Base-by-base conservation (phyloP, 768 basidiomycete genomes). In the Termitomyces sp. region DNA sequence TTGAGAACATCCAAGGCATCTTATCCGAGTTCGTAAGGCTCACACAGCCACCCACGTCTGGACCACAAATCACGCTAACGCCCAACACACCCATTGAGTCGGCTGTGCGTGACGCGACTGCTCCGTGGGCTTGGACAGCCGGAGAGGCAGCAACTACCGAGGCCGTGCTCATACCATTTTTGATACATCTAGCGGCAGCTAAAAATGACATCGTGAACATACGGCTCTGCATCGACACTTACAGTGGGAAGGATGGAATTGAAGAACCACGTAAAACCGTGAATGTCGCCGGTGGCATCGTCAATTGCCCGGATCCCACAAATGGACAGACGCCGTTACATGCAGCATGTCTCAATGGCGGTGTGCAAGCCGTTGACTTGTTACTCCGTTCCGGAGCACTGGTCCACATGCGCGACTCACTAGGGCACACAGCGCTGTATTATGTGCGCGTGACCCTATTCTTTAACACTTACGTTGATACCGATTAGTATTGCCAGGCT, bases 361-460 rank as follows among this genome's bases (percentile, higher is more conserved):
- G 81, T 59, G 59, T 64, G 8, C 72, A 70, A 24, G 74, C 75
- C 45, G 78, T 78, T 9, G 68, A 73, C 37, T 65, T 82, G 33
- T 72, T 95, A 37, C 78, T 95, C 20, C 76, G 82, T 59, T 83
- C 84, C 0, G 93, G 93, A 5, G 91, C 92, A 1, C 74, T 92
- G 14, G 93, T 95, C 22, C 93, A 95, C 69, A 74, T 89, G 9
- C 79, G 93, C 55, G 93, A 95, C 68, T 68, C 72, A 1, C 76
- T 94, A 45, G 93, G 91, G 2, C 92, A 94, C 65, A 93, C 93
- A 14, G 82, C 91, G 3, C 74, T 94, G 16, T 94, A 93, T 71
- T 89, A 93, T 71, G 90, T 90, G 61, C 64, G 53, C 55, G 32
- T 49, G 12, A 8, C 2, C 9, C 10, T 10, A 20, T 10, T 12